Evolutionary conservation across 106 monocot genomes (phyloP), one percentile per base, ranked within the genome.

Genomic region (Hemerocallis citrina): DNA sequence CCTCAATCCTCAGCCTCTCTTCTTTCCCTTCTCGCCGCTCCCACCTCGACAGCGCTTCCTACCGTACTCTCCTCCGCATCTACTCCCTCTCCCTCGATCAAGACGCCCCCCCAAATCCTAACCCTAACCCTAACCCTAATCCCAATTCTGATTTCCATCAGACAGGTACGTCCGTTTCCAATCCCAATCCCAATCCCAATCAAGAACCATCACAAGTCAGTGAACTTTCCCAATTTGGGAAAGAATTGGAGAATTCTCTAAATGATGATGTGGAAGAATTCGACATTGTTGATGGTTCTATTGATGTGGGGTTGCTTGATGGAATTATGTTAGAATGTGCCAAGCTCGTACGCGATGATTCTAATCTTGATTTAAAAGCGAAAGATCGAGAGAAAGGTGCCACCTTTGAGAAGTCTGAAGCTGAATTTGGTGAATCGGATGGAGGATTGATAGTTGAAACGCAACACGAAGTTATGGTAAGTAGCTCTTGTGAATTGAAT

Each of bases 21-120:
- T n/a, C 12, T 13, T 36, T 34, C 40, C 10, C 67, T 38, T 40
- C 61, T 0, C 15, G 52, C 1, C 57, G 81, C 27, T 66, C 41
- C 41, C 89, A 80, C 19, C 77, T 89, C 28, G 75, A 85, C 65
- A 81, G 89, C 61, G 70, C 57, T 49, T 78, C 89, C 62, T 84
- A 78, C 62, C 74, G 89, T n/a, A 72, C 81, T 44, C 69, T 89
- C 4, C 57, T 73, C 39, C 75, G 84, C 11, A 69, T 89, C 21
- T 56, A 81, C 78, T 77, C 88, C 25, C 61, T 27, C 52, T 85
- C 77, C 65, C 43, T 59, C 25, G 67, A 80, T 32, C 33, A 62
- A n/a, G n/a, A n/a, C n/a, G n/a, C n/a, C n/a, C n/a, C 11, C 37
- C 5, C 37, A 6, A 38, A 38, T 11, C 37, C 45, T 19, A 20